Base-by-base conservation (phyloP, 768 basidiomycete genomes). In the Fomitopsis serialis region DNA sequence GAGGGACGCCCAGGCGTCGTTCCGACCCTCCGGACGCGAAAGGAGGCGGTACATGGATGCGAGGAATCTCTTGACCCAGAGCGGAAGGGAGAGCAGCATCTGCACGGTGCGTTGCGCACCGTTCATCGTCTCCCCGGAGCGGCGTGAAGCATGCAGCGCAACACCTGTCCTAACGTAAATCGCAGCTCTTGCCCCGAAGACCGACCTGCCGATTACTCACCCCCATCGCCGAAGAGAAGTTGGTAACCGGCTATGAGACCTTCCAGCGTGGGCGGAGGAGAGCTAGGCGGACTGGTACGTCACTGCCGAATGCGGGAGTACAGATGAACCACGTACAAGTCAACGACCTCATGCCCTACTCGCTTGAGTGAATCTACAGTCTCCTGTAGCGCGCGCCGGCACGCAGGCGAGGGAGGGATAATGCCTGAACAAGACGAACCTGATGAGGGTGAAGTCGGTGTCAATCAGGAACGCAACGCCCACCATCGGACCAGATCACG, bases 401-500 rank as follows among this genome's bases (percentile, higher is more conserved):
- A 72, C 9, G 76, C 74, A 10, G 76, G 76, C 3, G 72, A 69
- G 0, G 73, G 71, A 19, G 72, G 59, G 1, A 72, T 48, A 9
- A 76, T 42, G 2, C 72, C 75, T 76, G 47, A 1, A 13, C 24
- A 45, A n/a, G 21, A 24, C 4, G 8, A 19, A 40, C 15, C 9
- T 15, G 35, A 24, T 22, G 25, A 15, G 36, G n/a, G 4, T n/a
- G 32, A 19, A 53, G 45, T 40, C 24, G 19, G 50, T 48, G 21
- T 6, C 3, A 13, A 36, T 13, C 29, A 24, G n/a, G 34, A 25
- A 56, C 19, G 21, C 27, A 13, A 10, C 9, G 46, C 71, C 21
- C 32, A 76, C 75, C 75, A 53, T 76, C 74, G 37, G 70, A 65
- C 72, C 69, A 71, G 34, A 76, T 53, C 15, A 76, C 54, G 9